phyloP scores from a whole-genome alignment of 2,329 filamentous ascomycete species.

The Apiospora phragmitis region DNA sequence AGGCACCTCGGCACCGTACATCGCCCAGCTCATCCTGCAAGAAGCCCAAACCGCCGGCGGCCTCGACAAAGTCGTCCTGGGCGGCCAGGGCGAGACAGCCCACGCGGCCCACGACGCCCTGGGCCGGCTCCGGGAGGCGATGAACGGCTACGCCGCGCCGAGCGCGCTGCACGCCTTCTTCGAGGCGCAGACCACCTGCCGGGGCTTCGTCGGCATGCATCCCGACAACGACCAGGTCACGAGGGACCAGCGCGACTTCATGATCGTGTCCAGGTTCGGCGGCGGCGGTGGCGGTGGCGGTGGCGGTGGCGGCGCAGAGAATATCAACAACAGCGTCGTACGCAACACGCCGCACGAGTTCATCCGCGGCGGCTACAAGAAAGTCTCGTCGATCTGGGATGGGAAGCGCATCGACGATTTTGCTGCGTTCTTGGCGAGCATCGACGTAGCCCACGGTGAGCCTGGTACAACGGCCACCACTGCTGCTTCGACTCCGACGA shows the following conservation, averaged over 20 bases:
- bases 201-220: slow-evolving; percentile 22
- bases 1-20: slow-evolving; percentile 14
- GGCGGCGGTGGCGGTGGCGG: not conserved
- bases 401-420: slow-evolving; percentile 21
- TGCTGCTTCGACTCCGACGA: not conserved
- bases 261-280: slow-evolving; percentile 13
- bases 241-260: slow-evolving; percentile 17
- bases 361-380: slow-evolving; percentile 22
- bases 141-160: not conserved
- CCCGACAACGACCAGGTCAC: slow-evolving; percentile 14
- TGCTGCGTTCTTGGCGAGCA: slow-evolving; percentile 15
- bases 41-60: slow-evolving; percentile 18
- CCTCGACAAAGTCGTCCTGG: slow-evolving; percentile 19
- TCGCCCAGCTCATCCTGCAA: slow-evolving; percentile 22
- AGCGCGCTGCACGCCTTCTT: slow-evolving; percentile 6
- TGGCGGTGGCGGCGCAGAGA: not conserved
- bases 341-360: slow-evolving; percentile 22
- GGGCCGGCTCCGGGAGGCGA: slow-evolving; percentile 17
- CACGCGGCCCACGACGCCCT: slow-evolving; percentile 22
- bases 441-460: slow-evolving; percentile 13
- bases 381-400: slow-evolving; percentile 17
- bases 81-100: slow-evolving; percentile 23
- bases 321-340: slow-evolving; percentile 9
- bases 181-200: not conserved
- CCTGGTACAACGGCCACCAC: not conserved